Percentiles rank a stretch among this genome's conserved stretches.
These are phyloP conservation scores for Pouteria campechiana DNA, from an alignment of 179 eudicot species.

Conservation along the genomic window DNA sequence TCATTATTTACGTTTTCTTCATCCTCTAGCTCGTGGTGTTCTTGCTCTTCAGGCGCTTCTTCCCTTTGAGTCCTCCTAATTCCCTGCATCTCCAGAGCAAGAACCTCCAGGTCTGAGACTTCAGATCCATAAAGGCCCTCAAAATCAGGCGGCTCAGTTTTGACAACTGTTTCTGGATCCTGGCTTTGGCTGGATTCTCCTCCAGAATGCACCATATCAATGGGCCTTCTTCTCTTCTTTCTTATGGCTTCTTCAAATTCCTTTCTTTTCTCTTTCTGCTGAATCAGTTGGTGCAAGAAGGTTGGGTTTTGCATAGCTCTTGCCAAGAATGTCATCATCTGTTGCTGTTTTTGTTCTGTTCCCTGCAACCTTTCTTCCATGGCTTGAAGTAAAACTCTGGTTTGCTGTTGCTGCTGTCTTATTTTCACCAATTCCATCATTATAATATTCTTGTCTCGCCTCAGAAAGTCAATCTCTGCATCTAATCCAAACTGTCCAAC, in stretches of 20 bases:
- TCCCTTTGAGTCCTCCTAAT: constrained; percentile 34
- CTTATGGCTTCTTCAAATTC: constrained; percentile 47
- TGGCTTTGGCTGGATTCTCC: constrained; percentile 27
- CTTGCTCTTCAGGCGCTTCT: constrained; percentile 14
- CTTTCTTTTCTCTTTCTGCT: constrained; percentile 49
- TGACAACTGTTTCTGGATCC: constrained; percentile 17
- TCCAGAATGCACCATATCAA: constrained; percentile 23
- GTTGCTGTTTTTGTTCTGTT: constrained; percentile 67
- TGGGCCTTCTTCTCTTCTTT: constrained; percentile 50
- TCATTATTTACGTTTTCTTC: constrained; percentile 28
- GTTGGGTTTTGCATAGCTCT: constrained; percentile 77
- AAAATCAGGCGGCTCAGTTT: constrained; percentile 49
- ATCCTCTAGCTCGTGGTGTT: constrained; percentile 15
- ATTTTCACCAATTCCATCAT: constrained; percentile 69
- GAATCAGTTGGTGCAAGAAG: constrained; percentile 47
- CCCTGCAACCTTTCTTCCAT: constrained; percentile 73
- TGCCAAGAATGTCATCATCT: constrained; percentile 92
- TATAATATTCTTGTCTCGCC: constrained; percentile 54
- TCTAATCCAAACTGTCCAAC: constrained; percentile 49
- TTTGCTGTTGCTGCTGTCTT: constrained; percentile 62
- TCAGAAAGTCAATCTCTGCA: constrained; percentile 50
- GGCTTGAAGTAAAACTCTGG: constrained; percentile 43
- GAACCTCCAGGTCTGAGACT: constrained; percentile 74
- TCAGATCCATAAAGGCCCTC: constrained; percentile 21
- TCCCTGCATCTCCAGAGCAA: constrained; percentile 88